Percentiles rank a stretch among this genome's conserved stretches.
Evolutionary conservation across 805 yeast species (phyloP).

Genomic region (Metschnikowia cubensis): DNA sequence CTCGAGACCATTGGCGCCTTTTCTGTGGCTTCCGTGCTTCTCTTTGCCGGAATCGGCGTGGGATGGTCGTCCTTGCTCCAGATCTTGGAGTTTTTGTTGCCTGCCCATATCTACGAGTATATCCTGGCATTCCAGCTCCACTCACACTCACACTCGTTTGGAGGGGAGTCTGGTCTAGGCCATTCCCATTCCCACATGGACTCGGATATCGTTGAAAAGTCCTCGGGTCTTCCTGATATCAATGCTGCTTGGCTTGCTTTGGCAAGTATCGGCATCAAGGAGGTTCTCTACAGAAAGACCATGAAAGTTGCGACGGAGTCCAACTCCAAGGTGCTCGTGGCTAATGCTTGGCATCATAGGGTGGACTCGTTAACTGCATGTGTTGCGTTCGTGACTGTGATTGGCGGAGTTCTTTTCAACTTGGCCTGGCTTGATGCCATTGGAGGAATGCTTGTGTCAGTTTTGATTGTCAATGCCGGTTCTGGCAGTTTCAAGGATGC

Average conservation of each 20-base stretch:
- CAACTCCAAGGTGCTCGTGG: slow-evolving; percentile 85
- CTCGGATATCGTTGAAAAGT: neutral
- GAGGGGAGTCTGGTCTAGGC: slow-evolving; percentile 11
- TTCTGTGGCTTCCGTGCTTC: slow-evolving; percentile 76
- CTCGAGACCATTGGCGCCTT: slow-evolving; percentile 89
- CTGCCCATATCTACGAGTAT: slow-evolving; percentile 55
- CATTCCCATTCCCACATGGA: slow-evolving; percentile 13
- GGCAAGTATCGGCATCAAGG: slow-evolving; percentile 82
- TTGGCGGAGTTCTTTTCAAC: slow-evolving; percentile 75
- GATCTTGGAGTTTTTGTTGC: slow-evolving; percentile 63
- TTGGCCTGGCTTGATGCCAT: slow-evolving; percentile 85
- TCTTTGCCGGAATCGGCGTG: slow-evolving; percentile 85
- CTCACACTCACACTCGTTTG: slow-evolving; percentile 47
- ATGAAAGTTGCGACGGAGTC: slow-evolving; percentile 70
- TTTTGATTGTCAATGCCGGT: slow-evolving; percentile 81
- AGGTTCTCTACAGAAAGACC: slow-evolving; percentile 82
- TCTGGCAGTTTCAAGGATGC: slow-evolving; percentile 67
- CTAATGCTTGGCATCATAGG: slow-evolving; percentile 99
- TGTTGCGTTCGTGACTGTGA: slow-evolving; percentile 84
- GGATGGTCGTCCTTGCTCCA: slow-evolving; percentile 80
- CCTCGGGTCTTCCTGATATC: slow-evolving; percentile 44
- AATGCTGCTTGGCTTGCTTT: slow-evolving; percentile 97
- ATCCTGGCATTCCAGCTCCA: slow-evolving; percentile 47
- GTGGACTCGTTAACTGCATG: slow-evolving; percentile 89
- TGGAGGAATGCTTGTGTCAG: slow-evolving; percentile 86